These are phyloP conservation scores for Alternaria novae-zelandiae DNA, from an alignment of 2,329 filamentous ascomycete species.

Conservation along the genomic window DNA sequence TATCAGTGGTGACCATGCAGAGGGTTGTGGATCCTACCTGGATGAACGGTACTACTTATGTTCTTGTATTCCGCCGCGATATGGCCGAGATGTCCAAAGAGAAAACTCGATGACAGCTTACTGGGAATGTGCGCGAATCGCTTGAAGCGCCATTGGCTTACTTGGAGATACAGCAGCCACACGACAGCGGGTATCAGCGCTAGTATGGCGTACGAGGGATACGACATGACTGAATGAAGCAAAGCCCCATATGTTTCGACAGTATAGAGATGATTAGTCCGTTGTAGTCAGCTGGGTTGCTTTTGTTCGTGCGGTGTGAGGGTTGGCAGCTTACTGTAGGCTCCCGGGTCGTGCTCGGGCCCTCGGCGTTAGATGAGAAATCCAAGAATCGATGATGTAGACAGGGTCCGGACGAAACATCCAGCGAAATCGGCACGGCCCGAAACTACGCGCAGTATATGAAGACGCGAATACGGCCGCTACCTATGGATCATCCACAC, in stretches of 20 bases:
- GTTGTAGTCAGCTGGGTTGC: background rate
- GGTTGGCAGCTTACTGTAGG: background rate
- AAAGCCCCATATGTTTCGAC: background rate
- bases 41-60: conserved; percentile 31
- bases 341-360: conserved; percentile 1
- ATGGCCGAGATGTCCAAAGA: conserved; percentile 36
- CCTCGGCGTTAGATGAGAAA: background rate
- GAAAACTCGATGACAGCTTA: conserved; percentile 25
- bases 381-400: conserved; percentile 1
- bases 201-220: conserved; percentile 23
- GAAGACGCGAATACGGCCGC: background rate
- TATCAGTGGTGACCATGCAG: background rate
- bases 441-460: background rate
- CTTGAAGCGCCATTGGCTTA: conserved; percentile 37
- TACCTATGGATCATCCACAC: background rate
- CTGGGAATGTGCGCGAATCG: conserved; percentile 32
- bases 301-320: background rate
- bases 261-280: background rate
- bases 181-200: conserved; percentile 25
- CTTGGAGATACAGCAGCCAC: conserved; percentile 27
- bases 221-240: conserved; percentile 20
- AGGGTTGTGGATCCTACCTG: conserved; percentile 24
- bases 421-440: background rate
- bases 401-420: background rate
- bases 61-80: conserved; percentile 36